These are phyloP conservation scores for Leccinum imitatum DNA, from an alignment of 768 basidiomycete species.

Conservation along the genomic window DNA sequence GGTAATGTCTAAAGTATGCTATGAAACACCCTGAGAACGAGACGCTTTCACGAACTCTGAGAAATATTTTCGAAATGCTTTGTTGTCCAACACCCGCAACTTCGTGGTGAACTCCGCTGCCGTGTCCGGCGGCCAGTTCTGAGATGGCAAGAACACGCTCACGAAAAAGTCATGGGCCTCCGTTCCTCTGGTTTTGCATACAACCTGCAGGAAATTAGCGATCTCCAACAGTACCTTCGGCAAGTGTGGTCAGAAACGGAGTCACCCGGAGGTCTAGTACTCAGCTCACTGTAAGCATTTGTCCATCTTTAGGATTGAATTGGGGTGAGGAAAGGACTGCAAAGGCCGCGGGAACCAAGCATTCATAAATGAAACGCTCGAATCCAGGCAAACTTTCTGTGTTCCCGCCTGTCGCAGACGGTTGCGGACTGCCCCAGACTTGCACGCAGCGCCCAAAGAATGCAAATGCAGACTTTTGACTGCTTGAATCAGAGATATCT, in stretches of 20 bases:
- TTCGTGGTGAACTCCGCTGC: slow-evolving; percentile 78
- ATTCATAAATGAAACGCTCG: slow-evolving; percentile 88
- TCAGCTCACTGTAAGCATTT: slow-evolving; percentile 70
- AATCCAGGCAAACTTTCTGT: slow-evolving; percentile 75
- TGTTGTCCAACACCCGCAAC: slow-evolving; percentile 70
- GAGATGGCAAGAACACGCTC: slow-evolving; percentile 78
- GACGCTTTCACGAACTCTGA: slow-evolving; percentile 79
- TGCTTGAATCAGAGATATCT: slow-evolving; percentile 70
- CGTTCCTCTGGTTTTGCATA: slow-evolving; percentile 72
- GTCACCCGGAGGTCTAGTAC: background rate
- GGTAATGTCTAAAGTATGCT: slow-evolving; percentile 27
- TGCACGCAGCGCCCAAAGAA: slow-evolving; percentile 72
- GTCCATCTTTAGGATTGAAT: slow-evolving; percentile 89
- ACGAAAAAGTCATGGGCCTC: slow-evolving; percentile 85
- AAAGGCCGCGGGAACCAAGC: slow-evolving; percentile 79
- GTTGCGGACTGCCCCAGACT: slow-evolving; percentile 62
- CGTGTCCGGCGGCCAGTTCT: slow-evolving; percentile 80
- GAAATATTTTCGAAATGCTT: slow-evolving; percentile 83
- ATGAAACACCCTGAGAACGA: slow-evolving; percentile 52
- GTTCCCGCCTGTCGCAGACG: slow-evolving; percentile 34
- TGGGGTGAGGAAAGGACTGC: slow-evolving; percentile 72
- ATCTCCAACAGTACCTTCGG: slow-evolving; percentile 86
- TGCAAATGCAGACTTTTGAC: slow-evolving; percentile 76
- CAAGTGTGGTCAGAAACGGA: background rate
- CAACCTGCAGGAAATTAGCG: slow-evolving; percentile 75